These are phyloP conservation scores for Akanthomyces dipterigenus DNA, from an alignment of 2,329 filamentous ascomycete genomes.

Conservation along the genomic window DNA sequence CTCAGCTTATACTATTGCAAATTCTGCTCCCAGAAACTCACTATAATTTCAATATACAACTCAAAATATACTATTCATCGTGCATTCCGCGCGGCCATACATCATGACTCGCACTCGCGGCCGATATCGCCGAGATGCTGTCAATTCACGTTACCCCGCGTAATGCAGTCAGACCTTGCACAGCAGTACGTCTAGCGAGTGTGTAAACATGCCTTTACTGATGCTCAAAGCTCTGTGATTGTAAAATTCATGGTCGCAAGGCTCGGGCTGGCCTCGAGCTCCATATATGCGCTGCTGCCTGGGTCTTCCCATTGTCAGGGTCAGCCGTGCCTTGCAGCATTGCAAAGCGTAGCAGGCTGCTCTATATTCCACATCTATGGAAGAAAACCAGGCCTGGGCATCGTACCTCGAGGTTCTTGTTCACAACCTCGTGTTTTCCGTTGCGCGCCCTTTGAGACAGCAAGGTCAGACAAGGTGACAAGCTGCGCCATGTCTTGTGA, in stretches of 20 bases:
- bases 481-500: neutral
- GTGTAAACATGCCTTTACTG: neutral
- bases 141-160: neutral
- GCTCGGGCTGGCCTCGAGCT: neutral
- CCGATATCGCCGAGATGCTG: neutral
- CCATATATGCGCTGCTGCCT: neutral
- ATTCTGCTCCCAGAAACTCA: neutral
- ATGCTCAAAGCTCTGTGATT: neutral
- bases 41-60: no score
- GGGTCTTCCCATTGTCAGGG: neutral
- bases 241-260: neutral
- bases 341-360: neutral
- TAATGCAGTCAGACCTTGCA: neutral
- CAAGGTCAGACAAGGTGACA: neutral
- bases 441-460: neutral
- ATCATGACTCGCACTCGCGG: neutral
- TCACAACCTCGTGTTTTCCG: neutral
- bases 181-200: neutral
- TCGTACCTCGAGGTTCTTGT: neutral
- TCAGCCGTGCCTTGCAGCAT: no score
- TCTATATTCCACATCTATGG: neutral
- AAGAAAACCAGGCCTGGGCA: neutral
- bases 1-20: neutral
- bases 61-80: no score
- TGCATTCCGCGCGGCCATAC: neutral